Conservation (phyloP, 164 flowering plant species). For the Liquidambar formosana region DNA sequence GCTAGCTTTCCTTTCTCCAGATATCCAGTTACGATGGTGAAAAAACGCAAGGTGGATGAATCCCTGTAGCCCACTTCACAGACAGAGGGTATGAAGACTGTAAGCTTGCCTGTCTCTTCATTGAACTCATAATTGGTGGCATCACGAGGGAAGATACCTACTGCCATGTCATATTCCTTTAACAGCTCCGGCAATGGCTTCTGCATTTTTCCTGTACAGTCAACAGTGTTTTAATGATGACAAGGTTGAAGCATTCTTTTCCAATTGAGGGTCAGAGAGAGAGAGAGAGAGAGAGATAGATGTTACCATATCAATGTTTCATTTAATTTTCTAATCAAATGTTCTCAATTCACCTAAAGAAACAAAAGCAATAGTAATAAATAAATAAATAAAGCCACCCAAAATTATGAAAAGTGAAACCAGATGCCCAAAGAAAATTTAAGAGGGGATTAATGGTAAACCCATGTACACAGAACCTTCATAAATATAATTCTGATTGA, state of each 20-base stretch:
- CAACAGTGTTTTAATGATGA: neutral
- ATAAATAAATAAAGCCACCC: neutral
- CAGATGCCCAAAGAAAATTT: neutral
- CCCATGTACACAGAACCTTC: neutral
- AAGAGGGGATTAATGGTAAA: neutral
- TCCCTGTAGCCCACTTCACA: slow-evolving; percentile 96
- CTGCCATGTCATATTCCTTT: slow-evolving; percentile 69
- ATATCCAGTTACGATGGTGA: slow-evolving; percentile 69
- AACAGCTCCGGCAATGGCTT: slow-evolving; percentile 80
- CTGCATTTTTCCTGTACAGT: slow-evolving; percentile 79
- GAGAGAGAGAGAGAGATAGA: neutral
- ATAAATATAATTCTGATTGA: neutral
- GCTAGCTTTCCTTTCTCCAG: slow-evolving; percentile 86
- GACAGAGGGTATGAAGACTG: slow-evolving; percentile 65
- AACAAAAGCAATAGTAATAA: neutral
- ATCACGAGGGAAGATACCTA: slow-evolving; percentile 89
- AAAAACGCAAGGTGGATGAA: slow-evolving; percentile 75
- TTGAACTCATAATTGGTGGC: slow-evolving; percentile 96
- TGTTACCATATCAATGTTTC: neutral
- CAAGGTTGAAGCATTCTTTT: neutral
- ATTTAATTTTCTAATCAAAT: neutral
- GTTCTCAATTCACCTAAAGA: neutral
- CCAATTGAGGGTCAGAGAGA: neutral
- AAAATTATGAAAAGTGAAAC: neutral
- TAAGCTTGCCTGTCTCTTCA: slow-evolving; percentile 83